phyloP scores from a whole-genome alignment of 495 filamentous ascomycete genomes.

The Penicillium desertorum region DNA sequence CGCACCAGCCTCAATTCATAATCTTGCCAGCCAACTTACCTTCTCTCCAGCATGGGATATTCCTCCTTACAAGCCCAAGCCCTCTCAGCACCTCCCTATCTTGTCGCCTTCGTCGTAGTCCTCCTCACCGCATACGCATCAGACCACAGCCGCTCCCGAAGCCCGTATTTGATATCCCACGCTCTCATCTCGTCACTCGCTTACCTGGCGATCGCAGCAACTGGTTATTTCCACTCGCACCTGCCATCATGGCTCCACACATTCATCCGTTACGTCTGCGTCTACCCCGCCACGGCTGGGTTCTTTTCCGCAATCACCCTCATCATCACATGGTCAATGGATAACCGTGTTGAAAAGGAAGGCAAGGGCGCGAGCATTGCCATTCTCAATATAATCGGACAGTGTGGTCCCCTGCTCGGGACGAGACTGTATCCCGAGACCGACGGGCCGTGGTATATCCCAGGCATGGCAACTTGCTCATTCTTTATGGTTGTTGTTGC shows the following conservation, averaged over 20 bases:
- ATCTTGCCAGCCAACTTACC: neutral
- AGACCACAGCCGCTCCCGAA: slow-evolving; percentile 48
- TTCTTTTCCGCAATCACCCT: slow-evolving; percentile 64
- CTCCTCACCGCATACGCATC: slow-evolving; percentile 52
- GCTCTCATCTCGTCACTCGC: slow-evolving; percentile 57
- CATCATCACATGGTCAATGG: slow-evolving; percentile 66
- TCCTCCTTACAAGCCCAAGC: slow-evolving; percentile 50
- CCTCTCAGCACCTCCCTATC: slow-evolving; percentile 57
- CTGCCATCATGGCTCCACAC: slow-evolving; percentile 30
- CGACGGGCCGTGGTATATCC: slow-evolving; percentile 59
- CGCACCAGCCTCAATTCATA: neutral
- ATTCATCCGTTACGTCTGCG: slow-evolving; percentile 53
- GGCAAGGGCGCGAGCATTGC: slow-evolving; percentile 57
- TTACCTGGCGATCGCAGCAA: slow-evolving; percentile 57
- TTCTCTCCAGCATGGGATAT: slow-evolving; percentile 46
- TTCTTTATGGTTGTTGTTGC: slow-evolving; percentile 56
- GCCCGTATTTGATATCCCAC: slow-evolving; percentile 51
- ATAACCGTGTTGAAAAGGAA: slow-evolving; percentile 57
- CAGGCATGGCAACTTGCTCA: slow-evolving; percentile 58
- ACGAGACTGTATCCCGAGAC: slow-evolving; percentile 58
- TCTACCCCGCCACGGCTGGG: slow-evolving; percentile 57
- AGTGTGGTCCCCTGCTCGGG: slow-evolving; percentile 62
- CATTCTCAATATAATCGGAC: slow-evolving; percentile 59
- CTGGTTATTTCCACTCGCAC: slow-evolving; percentile 40
- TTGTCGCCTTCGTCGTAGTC: slow-evolving; percentile 53